These are phyloP conservation scores for Oryza meridionalis DNA, from an alignment of 176 grass and related monocot genomes.

Conservation along the genomic window DNA sequence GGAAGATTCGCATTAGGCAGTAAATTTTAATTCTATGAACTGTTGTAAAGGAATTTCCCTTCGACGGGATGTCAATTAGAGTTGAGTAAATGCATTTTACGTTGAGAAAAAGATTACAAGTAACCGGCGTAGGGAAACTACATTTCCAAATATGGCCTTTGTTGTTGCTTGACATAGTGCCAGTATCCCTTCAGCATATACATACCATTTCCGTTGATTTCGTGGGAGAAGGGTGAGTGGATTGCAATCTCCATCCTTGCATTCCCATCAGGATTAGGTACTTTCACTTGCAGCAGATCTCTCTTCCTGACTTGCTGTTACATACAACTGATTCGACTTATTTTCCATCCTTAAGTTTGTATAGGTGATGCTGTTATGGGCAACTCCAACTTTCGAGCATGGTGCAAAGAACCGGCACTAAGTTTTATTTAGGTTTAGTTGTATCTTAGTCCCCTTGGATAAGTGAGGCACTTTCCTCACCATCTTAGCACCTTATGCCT, in stretches of 20 bases:
- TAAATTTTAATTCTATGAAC: neutral
- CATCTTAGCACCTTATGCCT: conserved; percentile 17
- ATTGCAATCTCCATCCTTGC: conserved; percentile 21
- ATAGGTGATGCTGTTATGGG: neutral
- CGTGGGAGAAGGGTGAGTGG: neutral
- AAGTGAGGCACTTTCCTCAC: neutral
- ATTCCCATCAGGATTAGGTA: conserved; percentile 24
- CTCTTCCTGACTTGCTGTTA: neutral
- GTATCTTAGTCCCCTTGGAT: neutral
- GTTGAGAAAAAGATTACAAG: neutral
- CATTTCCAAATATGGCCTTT: conserved; percentile 1
- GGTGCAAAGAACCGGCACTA: conserved; percentile 5
- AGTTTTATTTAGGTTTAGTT: conserved; percentile 2
- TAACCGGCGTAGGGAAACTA: neutral
- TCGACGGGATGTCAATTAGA: conserved; percentile 14
- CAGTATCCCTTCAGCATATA: neutral
- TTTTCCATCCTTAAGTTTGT: conserved; percentile 5
- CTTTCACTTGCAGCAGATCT: conserved; percentile 8
- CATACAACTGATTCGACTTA: conserved; percentile 14
- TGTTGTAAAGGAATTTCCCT: neutral
- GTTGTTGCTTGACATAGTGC: conserved; percentile 16
- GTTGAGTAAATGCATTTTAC: conserved; percentile 2
- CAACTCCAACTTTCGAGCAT: conserved; percentile 16
- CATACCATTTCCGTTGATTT: conserved; percentile 24
- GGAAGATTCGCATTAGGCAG: neutral